A percentile compares a stretch with the other conserved stretches of the same genome.
phyloP scores from a whole-genome alignment of 495 filamentous ascomycete genomes.

The Penicillium robsamsonii region DNA sequence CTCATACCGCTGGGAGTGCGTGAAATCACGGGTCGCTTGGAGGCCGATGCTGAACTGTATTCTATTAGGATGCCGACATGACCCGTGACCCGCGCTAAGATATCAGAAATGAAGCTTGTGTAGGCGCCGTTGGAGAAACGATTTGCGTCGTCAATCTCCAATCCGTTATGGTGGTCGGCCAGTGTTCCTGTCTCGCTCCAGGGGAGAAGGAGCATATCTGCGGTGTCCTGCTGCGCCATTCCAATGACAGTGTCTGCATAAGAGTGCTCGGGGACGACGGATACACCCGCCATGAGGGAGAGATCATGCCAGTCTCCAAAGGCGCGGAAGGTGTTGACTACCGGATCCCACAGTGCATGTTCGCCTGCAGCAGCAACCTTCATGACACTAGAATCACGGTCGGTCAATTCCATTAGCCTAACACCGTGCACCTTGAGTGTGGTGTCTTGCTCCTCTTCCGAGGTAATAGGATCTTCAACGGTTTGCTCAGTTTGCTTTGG shows the following conservation, averaged over 20 bases:
- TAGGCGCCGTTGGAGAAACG: conserved; percentile 48
- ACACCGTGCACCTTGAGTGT: conserved; percentile 81
- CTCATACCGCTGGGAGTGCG: conserved; percentile 59
- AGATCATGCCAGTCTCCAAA: conserved; percentile 85
- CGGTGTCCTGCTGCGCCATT: conserved; percentile 62
- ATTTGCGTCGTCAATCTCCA: conserved; percentile 26
- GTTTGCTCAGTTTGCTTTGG: conserved; percentile 23
- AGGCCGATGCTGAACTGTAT: conserved; percentile 42
- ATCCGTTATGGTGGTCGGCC: conserved; percentile 52
- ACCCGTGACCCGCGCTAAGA: conserved; percentile 58
- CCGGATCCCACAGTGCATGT: conserved; percentile 73
- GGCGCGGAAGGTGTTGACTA: conserved; percentile 87
- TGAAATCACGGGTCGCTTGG: conserved; percentile 17
- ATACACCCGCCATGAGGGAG: conserved; percentile 75
- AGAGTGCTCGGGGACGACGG: conserved; percentile 69
- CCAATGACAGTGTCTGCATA: conserved; percentile 74
- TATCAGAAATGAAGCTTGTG: conserved; percentile 63
- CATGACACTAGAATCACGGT: conserved; percentile 95
- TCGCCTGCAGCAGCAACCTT: conserved; percentile 82
- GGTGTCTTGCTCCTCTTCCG: conserved; percentile 24
- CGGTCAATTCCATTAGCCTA: conserved; percentile 82
- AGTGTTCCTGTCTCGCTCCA: conserved; percentile 85
- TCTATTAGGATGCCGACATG: conserved; percentile 83
- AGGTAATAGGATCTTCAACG: conserved; percentile 27
- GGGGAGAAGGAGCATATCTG: conserved; percentile 83